These are phyloP conservation scores for Phylloporus scabripes DNA, from an alignment of 768 basidiomycete species.

Conservation along the genomic window DNA sequence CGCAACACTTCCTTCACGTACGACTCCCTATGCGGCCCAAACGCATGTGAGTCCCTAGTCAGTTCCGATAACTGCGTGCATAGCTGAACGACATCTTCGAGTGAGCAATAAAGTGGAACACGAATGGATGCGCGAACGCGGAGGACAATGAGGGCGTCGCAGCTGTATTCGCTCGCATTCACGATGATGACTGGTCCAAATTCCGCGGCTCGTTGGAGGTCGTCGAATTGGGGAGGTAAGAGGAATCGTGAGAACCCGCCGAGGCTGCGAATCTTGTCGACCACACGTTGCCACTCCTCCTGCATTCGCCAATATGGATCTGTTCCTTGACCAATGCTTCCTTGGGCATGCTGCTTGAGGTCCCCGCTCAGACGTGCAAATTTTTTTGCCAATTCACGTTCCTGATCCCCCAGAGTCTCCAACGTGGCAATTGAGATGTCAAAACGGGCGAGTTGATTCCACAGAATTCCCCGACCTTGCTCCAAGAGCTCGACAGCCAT, in stretches of 20 bases:
- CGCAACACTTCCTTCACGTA: neutral
- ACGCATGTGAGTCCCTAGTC: neutral
- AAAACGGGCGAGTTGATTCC: no score
- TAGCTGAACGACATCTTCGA: neutral
- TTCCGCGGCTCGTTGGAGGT: neutral
- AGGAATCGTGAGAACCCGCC: neutral
- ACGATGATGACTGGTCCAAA: neutral
- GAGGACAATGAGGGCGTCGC: neutral
- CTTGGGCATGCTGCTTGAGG: no score
- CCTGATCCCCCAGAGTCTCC: no score
- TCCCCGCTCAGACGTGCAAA: no score
- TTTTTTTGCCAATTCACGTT: no score
- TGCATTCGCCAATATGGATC: no score
- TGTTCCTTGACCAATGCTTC: no score
- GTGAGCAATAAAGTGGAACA: neutral
- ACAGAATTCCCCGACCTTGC: no score
- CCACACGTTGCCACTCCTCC: no score
- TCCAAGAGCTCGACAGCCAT: no score
- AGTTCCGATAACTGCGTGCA: neutral
- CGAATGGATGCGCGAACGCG: neutral
- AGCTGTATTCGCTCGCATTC: neutral
- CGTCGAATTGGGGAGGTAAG: neutral
- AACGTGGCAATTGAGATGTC: no score
- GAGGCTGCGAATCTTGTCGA: neutral
- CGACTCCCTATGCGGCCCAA: neutral